Base-by-base conservation (phyloP, 768 basidiomycete genomes). In the Neoboletus brunneissimus region DNA sequence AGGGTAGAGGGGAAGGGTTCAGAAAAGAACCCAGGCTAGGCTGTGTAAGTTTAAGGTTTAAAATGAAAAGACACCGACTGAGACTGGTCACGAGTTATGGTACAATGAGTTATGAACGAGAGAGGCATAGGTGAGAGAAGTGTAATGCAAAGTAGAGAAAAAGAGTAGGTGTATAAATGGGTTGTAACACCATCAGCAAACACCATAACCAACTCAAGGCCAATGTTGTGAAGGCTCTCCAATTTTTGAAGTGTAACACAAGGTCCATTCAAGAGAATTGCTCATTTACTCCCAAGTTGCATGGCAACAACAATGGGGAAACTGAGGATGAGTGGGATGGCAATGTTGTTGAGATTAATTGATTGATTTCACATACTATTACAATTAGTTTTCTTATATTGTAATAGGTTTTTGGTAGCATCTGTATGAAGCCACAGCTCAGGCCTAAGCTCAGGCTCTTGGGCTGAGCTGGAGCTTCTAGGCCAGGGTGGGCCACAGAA, bases 121-220 rank as follows among this genome's bases (percentile, higher is more conserved):
- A n/a, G n/a, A n/a, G n/a, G n/a, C n/a, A n/a, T n/a, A n/a, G n/a
- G n/a, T n/a, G n/a, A n/a, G n/a, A n/a, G n/a, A n/a, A n/a, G n/a
- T n/a, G n/a, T n/a, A n/a, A n/a, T n/a, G n/a, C n/a, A n/a, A n/a
- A n/a, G n/a, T n/a, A n/a, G n/a, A n/a, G n/a, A n/a, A n/a, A n/a
- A n/a, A n/a, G n/a, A n/a, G n/a, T n/a, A n/a, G n/a, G n/a, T n/a
- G n/a, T n/a, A n/a, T n/a, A n/a, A n/a, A n/a, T n/a, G n/a, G n/a
- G n/a, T n/a, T n/a, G n/a, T n/a, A n/a, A n/a, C n/a, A 58, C 57
- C 1, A 55, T 58, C 9, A 55, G 25, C 43, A 58, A 58, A 44
- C 25, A 6, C 16, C 7, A 6, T n/a, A 58, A 58, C 43, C 10
- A 13, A 18, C 57, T 58, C 42, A 58, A 58, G 43, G 47, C 53